Percentiles rank a stretch among this genome's conserved stretches.
These are phyloP conservation scores for Heritiera littoralis DNA, from an alignment of 345 rosid species.

Conservation along the genomic window DNA sequence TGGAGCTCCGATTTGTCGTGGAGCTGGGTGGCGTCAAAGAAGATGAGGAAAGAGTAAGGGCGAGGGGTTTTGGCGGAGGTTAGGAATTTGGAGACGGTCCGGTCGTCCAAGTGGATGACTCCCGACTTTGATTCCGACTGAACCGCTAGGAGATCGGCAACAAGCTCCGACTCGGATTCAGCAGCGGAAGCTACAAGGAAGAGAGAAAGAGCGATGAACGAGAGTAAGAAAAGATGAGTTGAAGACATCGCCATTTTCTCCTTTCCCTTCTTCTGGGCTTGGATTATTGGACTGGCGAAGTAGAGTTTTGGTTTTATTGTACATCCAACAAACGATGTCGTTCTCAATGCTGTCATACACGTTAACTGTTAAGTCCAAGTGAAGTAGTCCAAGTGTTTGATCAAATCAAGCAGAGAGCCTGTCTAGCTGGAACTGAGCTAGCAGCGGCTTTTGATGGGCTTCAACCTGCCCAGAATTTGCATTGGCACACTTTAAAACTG, in stretches of 20 bases:
- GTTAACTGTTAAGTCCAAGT: too few relatives aligned
- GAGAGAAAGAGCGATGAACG: constrained; percentile 14
- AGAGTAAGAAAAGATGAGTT: constrained; percentile 32
- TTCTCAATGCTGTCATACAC: neutral
- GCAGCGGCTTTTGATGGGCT: too few relatives aligned
- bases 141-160: constrained; percentile 59
- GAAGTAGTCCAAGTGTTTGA: too few relatives aligned
- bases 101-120: constrained; percentile 81
- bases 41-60: constrained; percentile 70
- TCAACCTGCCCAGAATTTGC: too few relatives aligned
- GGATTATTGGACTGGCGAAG: neutral
- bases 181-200: constrained; percentile 20
- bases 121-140: constrained; percentile 66
- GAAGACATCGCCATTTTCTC: constrained; percentile 40
- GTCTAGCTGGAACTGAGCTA: too few relatives aligned
- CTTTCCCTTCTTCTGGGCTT: neutral
- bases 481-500: too few relatives aligned
- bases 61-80: constrained; percentile 67
- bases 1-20: constrained; percentile 65
- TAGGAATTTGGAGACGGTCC: constrained; percentile 70
- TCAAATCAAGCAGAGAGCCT: too few relatives aligned
- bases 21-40: constrained; percentile 81
- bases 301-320: neutral
- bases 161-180: constrained; percentile 45
- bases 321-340: neutral